Conservation (phyloP, 305 asterid genomes). For the Vinca major region DNA sequence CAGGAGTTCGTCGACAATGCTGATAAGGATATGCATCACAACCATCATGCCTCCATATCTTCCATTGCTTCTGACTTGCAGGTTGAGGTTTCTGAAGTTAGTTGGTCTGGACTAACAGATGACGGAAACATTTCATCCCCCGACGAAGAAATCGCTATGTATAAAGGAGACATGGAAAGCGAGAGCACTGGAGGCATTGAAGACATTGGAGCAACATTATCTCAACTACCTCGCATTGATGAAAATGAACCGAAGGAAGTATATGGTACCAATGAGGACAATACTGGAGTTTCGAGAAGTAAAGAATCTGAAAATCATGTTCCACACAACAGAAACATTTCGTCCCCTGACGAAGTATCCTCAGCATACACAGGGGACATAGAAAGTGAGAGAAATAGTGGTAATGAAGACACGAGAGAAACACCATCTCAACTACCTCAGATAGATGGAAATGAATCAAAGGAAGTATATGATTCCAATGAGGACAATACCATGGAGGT, state of each 20-base stretch:
- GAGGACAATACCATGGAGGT: constrained; percentile 8
- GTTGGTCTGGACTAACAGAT: constrained; percentile 52
- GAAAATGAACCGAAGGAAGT: constrained; percentile 32
- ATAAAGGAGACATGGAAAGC: constrained; percentile 29
- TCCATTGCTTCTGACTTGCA: constrained; percentile 88
- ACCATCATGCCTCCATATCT: constrained; percentile 32
- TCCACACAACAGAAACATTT: constrained; percentile 19
- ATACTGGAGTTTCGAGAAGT: constrained; percentile 28
- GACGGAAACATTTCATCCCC: constrained; percentile 36
- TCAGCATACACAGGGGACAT: constrained; percentile 27
- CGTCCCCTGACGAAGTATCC: constrained; percentile 38
- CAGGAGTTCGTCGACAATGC: constrained; percentile 29
- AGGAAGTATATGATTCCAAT: constrained; percentile 26
- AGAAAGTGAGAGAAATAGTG: constrained; percentile 22
- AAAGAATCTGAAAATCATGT: constrained; percentile 10
- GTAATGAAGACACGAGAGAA: constrained; percentile 25
- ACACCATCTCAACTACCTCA: constrained; percentile 24
- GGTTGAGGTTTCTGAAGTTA: constrained; percentile 74
- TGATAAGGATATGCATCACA: constrained; percentile 14
- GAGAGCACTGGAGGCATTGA: constrained; percentile 21
- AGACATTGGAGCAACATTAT: constrained; percentile 26
- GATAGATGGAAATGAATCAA: constrained; percentile 27
- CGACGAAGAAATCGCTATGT: constrained; percentile 36
- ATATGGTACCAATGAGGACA: constrained; percentile 23
- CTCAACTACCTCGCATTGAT: constrained; percentile 23